These are phyloP conservation scores for Obelidium mucronatum DNA, from an alignment of 192 early-diverging fungal species.

Conservation along the genomic window DNA sequence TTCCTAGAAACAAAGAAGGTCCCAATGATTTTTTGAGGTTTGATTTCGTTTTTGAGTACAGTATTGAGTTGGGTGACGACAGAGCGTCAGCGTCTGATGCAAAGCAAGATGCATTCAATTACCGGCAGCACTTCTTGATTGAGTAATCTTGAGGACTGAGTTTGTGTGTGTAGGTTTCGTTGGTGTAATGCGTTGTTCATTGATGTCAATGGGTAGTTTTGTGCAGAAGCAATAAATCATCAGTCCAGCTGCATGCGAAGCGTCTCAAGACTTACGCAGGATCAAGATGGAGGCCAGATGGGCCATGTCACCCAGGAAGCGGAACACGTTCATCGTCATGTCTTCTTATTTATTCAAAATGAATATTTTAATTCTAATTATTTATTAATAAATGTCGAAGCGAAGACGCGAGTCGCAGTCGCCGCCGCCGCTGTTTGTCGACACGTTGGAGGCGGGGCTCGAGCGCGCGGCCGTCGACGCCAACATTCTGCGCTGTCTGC, in stretches of 20 bases:
- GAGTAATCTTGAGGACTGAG: slow-evolving; percentile 34
- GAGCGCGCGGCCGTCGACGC: not conserved
- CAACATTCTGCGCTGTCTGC: not conserved
- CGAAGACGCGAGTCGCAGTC: too few relatives aligned
- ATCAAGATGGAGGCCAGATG: slow-evolving; percentile 95
- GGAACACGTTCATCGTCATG: slow-evolving; percentile 88
- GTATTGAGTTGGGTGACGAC: too few relatives aligned
- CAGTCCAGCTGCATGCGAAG: too few relatives aligned
- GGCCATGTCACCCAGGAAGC: slow-evolving; percentile 89
- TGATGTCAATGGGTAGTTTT: not conserved
- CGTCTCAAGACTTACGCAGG: slow-evolving; percentile 64
- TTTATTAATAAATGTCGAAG: too few relatives aligned
- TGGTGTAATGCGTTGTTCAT: not conserved
- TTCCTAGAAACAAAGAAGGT: slow-evolving; percentile 65
- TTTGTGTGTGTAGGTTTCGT: not conserved
- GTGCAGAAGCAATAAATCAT: too few relatives aligned
- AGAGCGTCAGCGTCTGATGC: not conserved
- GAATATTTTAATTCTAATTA: too few relatives aligned
- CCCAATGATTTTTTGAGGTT: not conserved
- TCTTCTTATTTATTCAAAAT: too few relatives aligned
- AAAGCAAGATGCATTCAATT: not conserved
- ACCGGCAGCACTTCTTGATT: slow-evolving; percentile 31
- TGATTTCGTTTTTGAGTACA: not conserved
- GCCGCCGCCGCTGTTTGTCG: not conserved
- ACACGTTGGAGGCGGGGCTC: not conserved